Evolutionary conservation across 306 rosid species (phyloP), one percentile per base, ranked within the genome.

Genomic region (Cajanus cajan): DNA sequence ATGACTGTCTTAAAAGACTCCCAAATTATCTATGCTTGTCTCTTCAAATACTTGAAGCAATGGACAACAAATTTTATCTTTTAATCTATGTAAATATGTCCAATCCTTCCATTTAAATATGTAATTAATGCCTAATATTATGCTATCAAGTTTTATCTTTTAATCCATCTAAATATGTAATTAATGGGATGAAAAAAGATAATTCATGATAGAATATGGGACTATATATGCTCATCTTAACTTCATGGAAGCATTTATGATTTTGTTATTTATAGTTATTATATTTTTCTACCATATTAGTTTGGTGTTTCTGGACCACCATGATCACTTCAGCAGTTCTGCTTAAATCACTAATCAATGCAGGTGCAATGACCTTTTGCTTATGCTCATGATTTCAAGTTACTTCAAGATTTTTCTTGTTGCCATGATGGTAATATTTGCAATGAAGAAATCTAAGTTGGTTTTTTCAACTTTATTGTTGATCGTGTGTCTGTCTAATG

Each of bases 391-490:
- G 82, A 81, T 95, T 75, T 95, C 98, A 58, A 82, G 97, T 72
- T 93, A 93, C 90, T 90, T 91, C 89, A 95, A 93, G 92, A 85
- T 93, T 77, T 90, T 88, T 85, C 94, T 95, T 73, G 44, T 89
- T 63, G 82, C 92, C 77, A 91, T 86, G 98, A 89, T 82, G 98
- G 99, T 95, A 84, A 58, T 55, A 50, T 74, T 52, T 50, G 22
- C 67, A 40, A 24, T 18, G 36, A 68, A 65, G 69, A 80, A 28
- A 51, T 69, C 31, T 47, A 34, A 63, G 48, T 58, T 79, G 16
- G 18, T 71, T 43, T 58, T 67, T 80, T 63, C 13, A 31, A 45
- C 70, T 62, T 76, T 40, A 24, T 54, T 75, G 48, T 44, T 43
- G 15, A 51, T 64, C 36, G 15, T 52, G 31, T 65, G 59, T 34